Percentiles rank a stretch among this genome's conserved stretches.
Conservation (phyloP, 306 rosid genomes). For the Rosa lucieae region DNA sequence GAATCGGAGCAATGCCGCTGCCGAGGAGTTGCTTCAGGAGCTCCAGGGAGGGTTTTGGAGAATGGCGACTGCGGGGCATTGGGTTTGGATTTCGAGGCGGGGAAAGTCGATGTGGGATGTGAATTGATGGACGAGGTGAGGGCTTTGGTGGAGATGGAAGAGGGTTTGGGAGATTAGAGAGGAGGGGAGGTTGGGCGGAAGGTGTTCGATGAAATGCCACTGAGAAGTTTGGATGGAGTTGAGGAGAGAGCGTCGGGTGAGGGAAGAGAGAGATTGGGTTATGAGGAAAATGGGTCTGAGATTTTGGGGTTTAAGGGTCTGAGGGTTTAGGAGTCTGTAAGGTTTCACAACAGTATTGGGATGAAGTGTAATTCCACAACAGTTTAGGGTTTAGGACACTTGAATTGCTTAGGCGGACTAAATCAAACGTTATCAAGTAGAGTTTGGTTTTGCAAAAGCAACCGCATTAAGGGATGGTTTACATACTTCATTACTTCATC, state of each 20-base stretch:
- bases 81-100: constrained; percentile 38
- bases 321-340: constrained; percentile 15
- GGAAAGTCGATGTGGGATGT: constrained; percentile 40
- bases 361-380: too few species aligned
- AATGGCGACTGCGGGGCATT: constrained; percentile 56
- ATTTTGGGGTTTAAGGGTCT: constrained; percentile 21
- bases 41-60: constrained; percentile 44
- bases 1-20: constrained; percentile 23
- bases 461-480: too few species aligned
- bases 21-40: constrained; percentile 45
- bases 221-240: constrained; percentile 55
- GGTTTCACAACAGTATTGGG: background rate
- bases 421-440: too few species aligned
- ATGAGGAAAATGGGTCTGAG: constrained; percentile 16
- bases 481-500: too few species aligned
- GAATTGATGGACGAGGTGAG: constrained; percentile 44
- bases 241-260: constrained; percentile 25
- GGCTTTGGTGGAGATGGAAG: constrained; percentile 43
- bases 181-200: constrained; percentile 44
- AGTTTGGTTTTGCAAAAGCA: too few species aligned
- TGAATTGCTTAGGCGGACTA: too few species aligned
- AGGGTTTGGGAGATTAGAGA: constrained; percentile 51
- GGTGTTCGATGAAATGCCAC: constrained; percentile 82
- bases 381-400: too few species aligned
- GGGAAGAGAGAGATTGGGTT: constrained; percentile 23